Conservation (phyloP, 176 grass and related monocot species). For the Zea mays region DNA sequence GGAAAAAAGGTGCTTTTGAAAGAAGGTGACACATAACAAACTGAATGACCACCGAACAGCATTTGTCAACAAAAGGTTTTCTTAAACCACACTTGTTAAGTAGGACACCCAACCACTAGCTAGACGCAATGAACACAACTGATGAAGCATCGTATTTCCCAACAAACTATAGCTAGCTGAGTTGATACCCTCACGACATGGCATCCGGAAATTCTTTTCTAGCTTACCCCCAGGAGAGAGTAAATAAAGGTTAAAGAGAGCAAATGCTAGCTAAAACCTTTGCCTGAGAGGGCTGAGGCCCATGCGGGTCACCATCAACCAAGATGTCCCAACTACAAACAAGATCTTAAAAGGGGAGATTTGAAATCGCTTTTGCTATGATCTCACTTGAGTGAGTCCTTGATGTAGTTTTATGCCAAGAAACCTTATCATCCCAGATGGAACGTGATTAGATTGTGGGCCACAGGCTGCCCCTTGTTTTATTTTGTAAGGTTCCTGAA, state of each 20-base stretch:
- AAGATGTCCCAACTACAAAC: conserved; percentile 78
- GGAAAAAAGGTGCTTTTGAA: conserved; percentile 42
- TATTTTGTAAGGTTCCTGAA: conserved; percentile 31
- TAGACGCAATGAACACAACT: conserved; percentile 29
- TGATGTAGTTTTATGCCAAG: conserved; percentile 56
- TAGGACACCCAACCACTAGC: conserved; percentile 37
- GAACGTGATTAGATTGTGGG: conserved; percentile 58
- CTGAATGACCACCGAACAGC: conserved; percentile 50
- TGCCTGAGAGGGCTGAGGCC: conserved; percentile 27
- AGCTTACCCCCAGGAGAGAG: conserved; percentile 42
- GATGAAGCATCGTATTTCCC: conserved; percentile 54
- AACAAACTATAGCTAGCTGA: conserved; percentile 46
- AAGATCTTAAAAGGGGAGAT: conserved; percentile 72
- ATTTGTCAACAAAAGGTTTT: conserved; percentile 46
- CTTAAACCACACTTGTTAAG: conserved; percentile 45
- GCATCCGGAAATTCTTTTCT: conserved; percentile 36
- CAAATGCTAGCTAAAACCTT: conserved; percentile 39
- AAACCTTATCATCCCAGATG: conserved; percentile 70
- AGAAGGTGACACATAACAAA: conserved; percentile 63
- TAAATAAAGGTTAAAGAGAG: conserved; percentile 45
- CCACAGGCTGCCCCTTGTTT: conserved; percentile 21
- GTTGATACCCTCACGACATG: conserved; percentile 39
- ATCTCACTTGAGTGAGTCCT: conserved; percentile 54
- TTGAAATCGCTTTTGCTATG: conserved; percentile 68
- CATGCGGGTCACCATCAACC: conserved; percentile 69